Base-by-base conservation (phyloP, 2,329 filamentous ascomycete genomes). In the Gremmenia infestans region DNA sequence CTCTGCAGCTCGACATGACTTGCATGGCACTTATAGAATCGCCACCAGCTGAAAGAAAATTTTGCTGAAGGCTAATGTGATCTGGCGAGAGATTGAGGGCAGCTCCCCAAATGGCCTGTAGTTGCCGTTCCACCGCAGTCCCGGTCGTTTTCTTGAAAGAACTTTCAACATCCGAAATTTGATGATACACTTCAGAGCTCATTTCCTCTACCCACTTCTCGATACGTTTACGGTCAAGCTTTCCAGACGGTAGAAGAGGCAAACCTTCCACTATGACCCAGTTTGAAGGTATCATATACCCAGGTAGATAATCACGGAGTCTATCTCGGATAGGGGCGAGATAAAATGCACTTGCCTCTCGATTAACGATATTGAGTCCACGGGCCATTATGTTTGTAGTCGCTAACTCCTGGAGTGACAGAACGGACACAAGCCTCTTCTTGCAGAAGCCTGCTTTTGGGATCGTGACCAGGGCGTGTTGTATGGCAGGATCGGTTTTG, bases 41-140 rank as follows among this genome's bases (percentile, higher is more conserved):
- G 14, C 72, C 72, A 19, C 70, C 70, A 0, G 72, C 60, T 4
- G 59, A 63, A 54, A 73, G 71, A 62, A 76, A 76, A 55, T 32
- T 61, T 53, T 67, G 63, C 6, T 69, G 64, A 0, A 67, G 51
- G 0, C 67, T 63, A 23, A 73, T 63, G 2, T 70, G 60, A n/a
- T 40, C 37, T 0, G 66, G 56, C 0, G 70, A 56, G 2, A 76
- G 55, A 50, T 74, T 72, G 11, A 79, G 68, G 0, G 77, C 69
- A n/a, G 69, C 64, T 1, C 72, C 69, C 71, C 74, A 78, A n/a
- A 77, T 70, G 1, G 23, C 45, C 48, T 65, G 70, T 19, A 72
- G 63, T 15, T 54, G 60, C 32, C 59, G 58, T 15, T 64, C 58
- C 2, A 57, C 23, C 8, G 23, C 36, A 35, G 39, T 54, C 14